Base-by-base conservation (phyloP, 2,329 filamentous ascomycete species). In the Talaromyces funiculosus region DNA sequence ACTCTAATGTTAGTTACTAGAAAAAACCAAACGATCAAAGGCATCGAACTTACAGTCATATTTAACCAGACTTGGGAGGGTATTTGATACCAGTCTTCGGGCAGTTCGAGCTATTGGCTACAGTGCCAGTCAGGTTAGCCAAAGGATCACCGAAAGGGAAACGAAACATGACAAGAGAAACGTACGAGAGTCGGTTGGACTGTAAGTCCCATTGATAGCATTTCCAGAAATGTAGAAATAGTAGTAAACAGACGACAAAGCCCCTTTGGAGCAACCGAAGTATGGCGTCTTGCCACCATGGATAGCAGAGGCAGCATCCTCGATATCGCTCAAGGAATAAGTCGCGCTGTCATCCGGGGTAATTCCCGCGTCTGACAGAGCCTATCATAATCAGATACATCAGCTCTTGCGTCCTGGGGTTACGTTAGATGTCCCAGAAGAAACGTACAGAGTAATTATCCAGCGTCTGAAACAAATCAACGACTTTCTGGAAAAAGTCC, bases 51-150 rank as follows among this genome's bases (percentile, higher is more conserved):
- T 54, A 54, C 51, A 20, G n/a, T 20, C 26, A 18, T 2, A 14
- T 26, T 16, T 51, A 51, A 51, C 29, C 16, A 18, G 54, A 35
- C 57, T 59, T 67, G 35, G 85, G 85, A 8, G 83, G 72, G 70
- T 90, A 90, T 67, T 83, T 83, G 69, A 92, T 84, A 2, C 84
- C 85, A 0, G 74, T 80, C 38, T 71, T 69, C 0, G 88, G 85
- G 71, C 90, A 92, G 45, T 78, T 83, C 26, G 85, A 85, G 53
- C 80, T 80, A 1, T 80, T 77, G 53, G 84, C 81, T 61, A 53
- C 26, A 64, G 82, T 5, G 9, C 22, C 10, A 37, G n/a, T 49
- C 24, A 49, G 1, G 22, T 59, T 16, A 59, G 45, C 14, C 40
- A 47, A 9, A 18, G 3, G 18, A 14, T 22, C 29, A 20, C 29